These are phyloP conservation scores for Didymella pinodella DNA, from an alignment of 2,329 filamentous ascomycete genomes.

Conservation along the genomic window DNA sequence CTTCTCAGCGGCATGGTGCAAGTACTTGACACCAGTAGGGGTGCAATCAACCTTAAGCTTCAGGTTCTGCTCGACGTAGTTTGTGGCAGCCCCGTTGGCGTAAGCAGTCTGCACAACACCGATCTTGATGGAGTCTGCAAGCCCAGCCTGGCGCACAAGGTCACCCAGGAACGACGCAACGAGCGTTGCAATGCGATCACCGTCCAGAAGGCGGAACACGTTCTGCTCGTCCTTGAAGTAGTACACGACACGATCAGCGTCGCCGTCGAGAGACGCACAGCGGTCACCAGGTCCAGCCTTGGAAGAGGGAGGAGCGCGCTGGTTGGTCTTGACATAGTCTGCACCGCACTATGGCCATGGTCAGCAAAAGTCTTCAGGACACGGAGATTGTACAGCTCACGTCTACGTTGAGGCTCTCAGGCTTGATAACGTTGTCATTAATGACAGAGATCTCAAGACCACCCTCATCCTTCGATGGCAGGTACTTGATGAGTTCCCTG, in stretches of 20 bases:
- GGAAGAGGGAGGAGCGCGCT: constrained; percentile 84
- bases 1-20: constrained; percentile 94
- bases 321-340: constrained; percentile 97
- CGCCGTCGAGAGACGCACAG: constrained; percentile 91
- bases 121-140: constrained; percentile 82
- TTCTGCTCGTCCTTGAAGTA: constrained; percentile 87
- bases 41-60: constrained; percentile 92
- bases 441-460: constrained; percentile 83
- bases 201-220: constrained; percentile 91
- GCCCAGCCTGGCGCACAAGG: constrained; percentile 78
- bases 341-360: constrained; percentile 74
- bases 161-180: constrained; percentile 94
- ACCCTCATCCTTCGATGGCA: constrained; percentile 71
- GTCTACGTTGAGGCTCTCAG: constrained; percentile 87
- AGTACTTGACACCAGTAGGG: constrained; percentile 93
- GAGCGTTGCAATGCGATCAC: constrained; percentile 94
- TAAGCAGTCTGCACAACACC: constrained; percentile 98
- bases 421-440: constrained; percentile 91
- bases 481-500: constrained; percentile 81
- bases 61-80: constrained; percentile 87
- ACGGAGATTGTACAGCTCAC: constrained; percentile 58
- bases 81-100: constrained; percentile 93
- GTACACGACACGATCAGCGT: constrained; percentile 94
- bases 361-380: constrained; percentile 20
- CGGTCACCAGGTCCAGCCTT: constrained; percentile 79